phyloP scores from a whole-genome alignment of 1,284 basidiomycete species.

The Mrakiaceae sp. region DNA sequence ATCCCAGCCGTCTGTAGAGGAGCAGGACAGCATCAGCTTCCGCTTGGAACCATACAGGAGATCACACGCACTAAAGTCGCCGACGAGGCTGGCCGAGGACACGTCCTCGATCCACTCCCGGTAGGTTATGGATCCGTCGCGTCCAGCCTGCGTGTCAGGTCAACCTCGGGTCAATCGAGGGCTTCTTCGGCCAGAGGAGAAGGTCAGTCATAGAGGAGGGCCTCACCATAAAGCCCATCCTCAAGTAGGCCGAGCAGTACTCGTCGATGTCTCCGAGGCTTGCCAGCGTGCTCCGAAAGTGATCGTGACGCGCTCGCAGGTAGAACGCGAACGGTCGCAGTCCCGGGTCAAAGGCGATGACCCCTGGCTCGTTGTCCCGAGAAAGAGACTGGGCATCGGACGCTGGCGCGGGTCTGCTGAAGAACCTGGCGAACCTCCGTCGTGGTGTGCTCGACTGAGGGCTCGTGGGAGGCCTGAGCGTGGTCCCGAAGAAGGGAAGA shows the following conservation, averaged over 20 bases:
- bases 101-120: slow-evolving; percentile 13
- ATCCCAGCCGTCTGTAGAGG: not conserved
- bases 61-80: slow-evolving; percentile 14
- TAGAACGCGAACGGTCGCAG: not conserved
- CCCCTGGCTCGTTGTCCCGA: slow-evolving; percentile 6
- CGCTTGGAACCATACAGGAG: too few relatives aligned
- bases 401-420: too few relatives aligned
- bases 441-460: too few relatives aligned
- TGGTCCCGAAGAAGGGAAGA: too few relatives aligned
- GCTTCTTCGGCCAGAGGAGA: not conserved
- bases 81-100: slow-evolving; percentile 5
- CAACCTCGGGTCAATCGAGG: not conserved
- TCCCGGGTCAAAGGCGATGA: slow-evolving; percentile 1
- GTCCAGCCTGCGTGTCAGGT: not conserved
- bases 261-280: slow-evolving; percentile 1
- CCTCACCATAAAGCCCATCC: slow-evolving; percentile 11
- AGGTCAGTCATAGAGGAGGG: not conserved
- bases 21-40: not conserved
- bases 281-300: not conserved
- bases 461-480: too few relatives aligned
- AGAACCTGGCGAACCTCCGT: too few relatives aligned
- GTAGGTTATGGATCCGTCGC: slow-evolving; percentile 13
- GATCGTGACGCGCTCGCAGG: not conserved
- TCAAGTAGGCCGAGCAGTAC: slow-evolving; percentile 2
- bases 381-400: too few relatives aligned